These are phyloP conservation scores for Nymphaea colorata DNA, from an alignment of 164 flowering plant genomes.

Conservation along the genomic window DNA sequence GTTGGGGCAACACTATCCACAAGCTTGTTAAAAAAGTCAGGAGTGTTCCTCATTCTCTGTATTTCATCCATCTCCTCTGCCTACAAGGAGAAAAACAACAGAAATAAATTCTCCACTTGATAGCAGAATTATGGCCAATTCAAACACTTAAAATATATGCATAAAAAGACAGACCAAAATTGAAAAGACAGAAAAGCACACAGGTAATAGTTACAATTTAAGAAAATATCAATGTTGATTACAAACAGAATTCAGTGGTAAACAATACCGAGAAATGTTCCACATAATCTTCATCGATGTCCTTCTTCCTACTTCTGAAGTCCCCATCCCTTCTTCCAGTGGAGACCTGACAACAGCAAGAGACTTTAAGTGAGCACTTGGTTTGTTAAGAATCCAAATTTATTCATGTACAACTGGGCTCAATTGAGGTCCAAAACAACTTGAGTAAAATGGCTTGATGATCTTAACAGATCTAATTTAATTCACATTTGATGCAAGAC, in stretches of 20 bases:
- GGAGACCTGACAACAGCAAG: slow-evolving; percentile 28
- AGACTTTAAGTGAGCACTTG: too few species aligned
- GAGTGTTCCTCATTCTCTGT: slow-evolving; percentile 67
- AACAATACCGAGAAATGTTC: slow-evolving; percentile 50
- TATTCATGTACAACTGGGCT: too few species aligned
- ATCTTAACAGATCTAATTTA: too few species aligned
- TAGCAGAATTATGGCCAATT: not conserved
- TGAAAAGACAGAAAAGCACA: not conserved
- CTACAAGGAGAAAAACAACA: slow-evolving; percentile 25
- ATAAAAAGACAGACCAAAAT: not conserved
- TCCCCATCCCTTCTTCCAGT: slow-evolving; percentile 73
- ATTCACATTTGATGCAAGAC: too few species aligned
- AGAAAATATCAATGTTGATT: too few species aligned
- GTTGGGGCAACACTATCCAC: slow-evolving; percentile 91
- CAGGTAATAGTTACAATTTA: too few species aligned
- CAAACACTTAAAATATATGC: not conserved
- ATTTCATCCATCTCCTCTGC: slow-evolving; percentile 71
- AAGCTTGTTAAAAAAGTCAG: slow-evolving; percentile 88
- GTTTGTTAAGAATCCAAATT: too few species aligned
- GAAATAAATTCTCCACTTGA: not conserved
- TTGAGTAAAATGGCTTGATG: too few species aligned
- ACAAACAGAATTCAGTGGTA: too few species aligned
- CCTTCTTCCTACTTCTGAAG: slow-evolving; percentile 63
- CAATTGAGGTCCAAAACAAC: too few species aligned
- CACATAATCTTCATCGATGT: slow-evolving; percentile 55